A percentile compares a stretch with the other conserved stretches of the same genome.
These are phyloP conservation scores for Diospyros lotus DNA, from an alignment of 148 eudicot genomes.

Conservation along the genomic window DNA sequence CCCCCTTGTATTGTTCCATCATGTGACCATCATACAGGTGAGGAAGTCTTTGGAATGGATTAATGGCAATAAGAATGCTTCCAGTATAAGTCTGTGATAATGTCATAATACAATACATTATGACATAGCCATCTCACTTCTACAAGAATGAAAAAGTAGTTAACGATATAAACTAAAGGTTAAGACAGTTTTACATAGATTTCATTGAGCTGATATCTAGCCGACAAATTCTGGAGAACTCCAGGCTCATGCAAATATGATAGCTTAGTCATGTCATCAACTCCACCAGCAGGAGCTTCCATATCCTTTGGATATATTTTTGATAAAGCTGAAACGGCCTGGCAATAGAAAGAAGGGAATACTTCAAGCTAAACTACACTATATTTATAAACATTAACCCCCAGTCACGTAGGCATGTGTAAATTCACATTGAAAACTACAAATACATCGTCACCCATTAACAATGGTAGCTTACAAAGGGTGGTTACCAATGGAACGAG, in stretches of 20 bases:
- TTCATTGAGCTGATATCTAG: slow-evolving; percentile 78
- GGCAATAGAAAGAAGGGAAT: not conserved
- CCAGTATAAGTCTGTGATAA: slow-evolving; percentile 89
- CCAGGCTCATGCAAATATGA: slow-evolving; percentile 94
- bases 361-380: not conserved
- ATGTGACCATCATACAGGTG: slow-evolving; percentile 75
- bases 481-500: not conserved
- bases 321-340: slow-evolving; percentile 49
- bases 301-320: slow-evolving; percentile 71
- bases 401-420: not conserved
- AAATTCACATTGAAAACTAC: not conserved
- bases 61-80: slow-evolving; percentile 85
- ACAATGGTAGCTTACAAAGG: not conserved
- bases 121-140: slow-evolving; percentile 32
- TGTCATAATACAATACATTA: slow-evolving; percentile 42
- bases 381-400: not conserved
- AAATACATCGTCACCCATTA: not conserved
- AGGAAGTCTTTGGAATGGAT: slow-evolving; percentile 92
- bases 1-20: slow-evolving; percentile 95
- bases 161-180: slow-evolving; percentile 9
- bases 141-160: slow-evolving; percentile 18
- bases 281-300: slow-evolving; percentile 90
- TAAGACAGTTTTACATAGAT: slow-evolving; percentile 61
- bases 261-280: slow-evolving; percentile 92
- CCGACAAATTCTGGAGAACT: slow-evolving; percentile 72